Conservation (phyloP, 768 basidiomycete genomes). For the Calocera cornea region DNA sequence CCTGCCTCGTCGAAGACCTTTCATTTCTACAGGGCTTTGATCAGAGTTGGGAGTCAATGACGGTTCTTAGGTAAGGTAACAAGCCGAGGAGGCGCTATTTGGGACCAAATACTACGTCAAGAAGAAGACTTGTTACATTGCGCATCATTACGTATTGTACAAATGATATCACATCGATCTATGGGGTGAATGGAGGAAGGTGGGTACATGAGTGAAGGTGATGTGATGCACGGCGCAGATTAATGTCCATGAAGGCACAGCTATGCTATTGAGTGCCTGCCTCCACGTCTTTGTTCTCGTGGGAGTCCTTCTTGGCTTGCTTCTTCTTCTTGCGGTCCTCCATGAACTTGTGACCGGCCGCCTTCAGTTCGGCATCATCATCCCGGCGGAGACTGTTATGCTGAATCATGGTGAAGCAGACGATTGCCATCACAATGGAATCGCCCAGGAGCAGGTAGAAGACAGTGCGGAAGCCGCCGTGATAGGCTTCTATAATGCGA, state of each 20-base stretch:
- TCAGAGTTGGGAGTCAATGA: too few species aligned
- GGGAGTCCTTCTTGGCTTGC: neutral
- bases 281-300: neutral
- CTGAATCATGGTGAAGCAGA: neutral
- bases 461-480: neutral
- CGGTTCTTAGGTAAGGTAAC: too few species aligned
- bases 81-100: too few species aligned
- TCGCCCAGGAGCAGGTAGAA: neutral
- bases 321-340: neutral
- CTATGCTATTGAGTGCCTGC: neutral
- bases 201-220: neutral
- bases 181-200: neutral
- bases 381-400: neutral
- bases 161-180: conserved; percentile 2
- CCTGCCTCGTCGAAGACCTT: too few species aligned
- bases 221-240: neutral
- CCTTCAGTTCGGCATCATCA: neutral
- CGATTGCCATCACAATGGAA: neutral
- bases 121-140: neutral
- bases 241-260: neutral
- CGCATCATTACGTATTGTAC: neutral
- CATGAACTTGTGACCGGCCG: neutral
- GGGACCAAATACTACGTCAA: too few species aligned
- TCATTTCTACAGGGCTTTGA: too few species aligned
- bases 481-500: neutral